Evolutionary conservation across 345 rosid genomes (phyloP).

Genomic region (Citrus mangshanensis): DNA sequence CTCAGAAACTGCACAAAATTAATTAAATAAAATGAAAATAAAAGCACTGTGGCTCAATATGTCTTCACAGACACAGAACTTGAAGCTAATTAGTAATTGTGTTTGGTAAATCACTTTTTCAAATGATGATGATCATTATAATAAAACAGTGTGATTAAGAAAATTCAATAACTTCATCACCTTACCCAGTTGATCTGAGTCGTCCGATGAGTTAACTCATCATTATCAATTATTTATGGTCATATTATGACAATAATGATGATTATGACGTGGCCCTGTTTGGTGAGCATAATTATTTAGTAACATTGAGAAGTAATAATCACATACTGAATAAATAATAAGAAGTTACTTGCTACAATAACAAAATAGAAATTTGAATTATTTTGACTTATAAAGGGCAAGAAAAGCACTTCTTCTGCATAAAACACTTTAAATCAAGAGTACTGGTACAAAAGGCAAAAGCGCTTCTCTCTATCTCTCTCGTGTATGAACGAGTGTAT

Average conservation of each 20-base stretch:
- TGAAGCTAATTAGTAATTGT: constrained; percentile 11
- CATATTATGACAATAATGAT: constrained; percentile 8
- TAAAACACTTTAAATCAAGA: neutral
- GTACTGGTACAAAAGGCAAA: neutral
- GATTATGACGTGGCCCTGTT: constrained; percentile 15
- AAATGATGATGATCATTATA: constrained; percentile 15
- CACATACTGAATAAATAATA: neutral
- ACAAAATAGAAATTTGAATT: neutral
- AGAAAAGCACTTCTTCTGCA: neutral
- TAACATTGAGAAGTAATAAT: constrained; percentile 7
- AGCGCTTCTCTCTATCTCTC: constrained; percentile 18
- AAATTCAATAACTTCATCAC: neutral
- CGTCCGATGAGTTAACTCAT: constrained; percentile 10
- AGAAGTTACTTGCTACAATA: neutral
- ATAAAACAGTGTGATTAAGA: neutral
- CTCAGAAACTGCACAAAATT: constrained; percentile 9
- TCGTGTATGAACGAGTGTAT: constrained; percentile 39
- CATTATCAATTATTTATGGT: neutral
- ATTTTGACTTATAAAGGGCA: neutral
- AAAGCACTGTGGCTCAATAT: neutral
- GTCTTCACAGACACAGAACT: constrained; percentile 18
- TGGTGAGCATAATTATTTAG: constrained; percentile 28
- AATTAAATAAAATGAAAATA: neutral
- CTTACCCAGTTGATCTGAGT: constrained; percentile 11
- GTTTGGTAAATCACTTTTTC: constrained; percentile 29